Conservation (phyloP, 1,284 basidiomycete species). For the Mycena citricolor region DNA sequence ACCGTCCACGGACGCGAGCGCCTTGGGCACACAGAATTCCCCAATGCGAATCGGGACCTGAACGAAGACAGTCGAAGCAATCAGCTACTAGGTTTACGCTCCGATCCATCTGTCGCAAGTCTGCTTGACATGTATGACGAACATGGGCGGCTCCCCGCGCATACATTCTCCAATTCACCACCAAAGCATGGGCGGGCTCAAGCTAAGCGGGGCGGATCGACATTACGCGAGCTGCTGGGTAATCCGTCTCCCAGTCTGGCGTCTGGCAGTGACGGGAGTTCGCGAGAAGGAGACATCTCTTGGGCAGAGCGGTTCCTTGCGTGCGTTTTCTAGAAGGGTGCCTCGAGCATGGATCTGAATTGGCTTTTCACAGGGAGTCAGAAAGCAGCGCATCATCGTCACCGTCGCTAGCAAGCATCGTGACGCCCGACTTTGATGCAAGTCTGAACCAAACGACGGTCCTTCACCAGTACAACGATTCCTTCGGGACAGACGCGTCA, state of each 20-base stretch:
- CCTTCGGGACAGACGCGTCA: slow-evolving; percentile 45
- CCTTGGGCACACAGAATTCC: slow-evolving; percentile 63
- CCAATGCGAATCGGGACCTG: slow-evolving; percentile 52
- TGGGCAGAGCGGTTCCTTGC: slow-evolving; percentile 75
- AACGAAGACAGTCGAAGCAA: slow-evolving; percentile 44
- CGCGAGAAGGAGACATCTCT: slow-evolving; percentile 67
- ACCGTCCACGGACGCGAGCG: slow-evolving; percentile 62
- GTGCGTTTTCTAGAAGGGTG: slow-evolving; percentile 39
- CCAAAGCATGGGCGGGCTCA: slow-evolving; percentile 47
- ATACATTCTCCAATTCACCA: slow-evolving; percentile 62
- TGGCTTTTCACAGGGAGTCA: slow-evolving; percentile 40
- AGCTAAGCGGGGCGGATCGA: slow-evolving; percentile 62
- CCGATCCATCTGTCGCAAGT: slow-evolving; percentile 75
- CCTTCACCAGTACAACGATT: slow-evolving; percentile 30
- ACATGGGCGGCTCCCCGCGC: slow-evolving; percentile 57
- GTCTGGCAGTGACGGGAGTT: slow-evolving; percentile 34
- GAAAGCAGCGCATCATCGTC: slow-evolving; percentile 40
- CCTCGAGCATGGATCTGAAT: slow-evolving; percentile 32
- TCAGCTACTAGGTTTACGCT: slow-evolving; percentile 58
- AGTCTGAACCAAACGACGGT: slow-evolving; percentile 31
- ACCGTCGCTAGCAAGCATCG: slow-evolving; percentile 51
- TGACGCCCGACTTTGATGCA: slow-evolving; percentile 43
- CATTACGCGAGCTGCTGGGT: slow-evolving; percentile 67
- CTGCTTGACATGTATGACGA: slow-evolving; percentile 71
- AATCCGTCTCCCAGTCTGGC: slow-evolving; percentile 38